Evolutionary conservation across 1,284 basidiomycete species (phyloP).

Genomic region (Hypsizygus ulmarius): DNA sequence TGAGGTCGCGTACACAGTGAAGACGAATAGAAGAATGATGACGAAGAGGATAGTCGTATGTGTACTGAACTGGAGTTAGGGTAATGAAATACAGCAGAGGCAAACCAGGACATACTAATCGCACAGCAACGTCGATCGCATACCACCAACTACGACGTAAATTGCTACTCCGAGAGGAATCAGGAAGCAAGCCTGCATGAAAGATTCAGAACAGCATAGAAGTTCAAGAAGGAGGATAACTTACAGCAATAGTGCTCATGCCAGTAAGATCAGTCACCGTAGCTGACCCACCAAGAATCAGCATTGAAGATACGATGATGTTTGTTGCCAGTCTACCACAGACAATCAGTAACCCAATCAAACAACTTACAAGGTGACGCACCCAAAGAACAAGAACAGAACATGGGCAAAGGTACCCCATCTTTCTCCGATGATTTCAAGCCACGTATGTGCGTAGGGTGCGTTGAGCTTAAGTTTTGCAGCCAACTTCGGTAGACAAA

Average conservation of each 20-base stretch:
- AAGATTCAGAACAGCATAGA: not conserved
- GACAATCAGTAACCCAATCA: conserved; percentile 1
- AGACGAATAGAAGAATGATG: conserved; percentile 65
- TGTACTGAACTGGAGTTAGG: conserved; percentile 41
- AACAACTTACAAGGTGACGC: conserved; percentile 9
- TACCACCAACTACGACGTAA: conserved; percentile 62
- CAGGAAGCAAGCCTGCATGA: conserved; percentile 64
- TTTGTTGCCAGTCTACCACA: conserved; percentile 62
- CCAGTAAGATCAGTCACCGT: conserved; percentile 80
- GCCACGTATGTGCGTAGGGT: conserved; percentile 58
- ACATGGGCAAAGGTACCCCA: conserved; percentile 77
- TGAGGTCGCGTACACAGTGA: conserved; percentile 77
- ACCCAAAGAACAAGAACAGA: conserved; percentile 75
- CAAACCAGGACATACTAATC: conserved; percentile 45
- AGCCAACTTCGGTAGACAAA: conserved; percentile 45
- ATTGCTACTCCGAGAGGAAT: conserved; percentile 62
- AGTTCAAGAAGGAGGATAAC: conserved; percentile 7
- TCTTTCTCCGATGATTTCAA: conserved; percentile 56
- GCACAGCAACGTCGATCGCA: conserved; percentile 58
- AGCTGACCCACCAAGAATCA: conserved; percentile 68
- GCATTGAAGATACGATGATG: conserved; percentile 66
- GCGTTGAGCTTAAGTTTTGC: conserved; percentile 74
- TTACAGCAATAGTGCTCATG: conserved; percentile 72
- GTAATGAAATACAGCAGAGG: conserved; percentile 20
- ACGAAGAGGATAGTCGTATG: conserved; percentile 81